These are phyloP conservation scores for Phlyctochytrium planicorne DNA, from an alignment of 192 early-diverging fungal species.

Conservation along the genomic window DNA sequence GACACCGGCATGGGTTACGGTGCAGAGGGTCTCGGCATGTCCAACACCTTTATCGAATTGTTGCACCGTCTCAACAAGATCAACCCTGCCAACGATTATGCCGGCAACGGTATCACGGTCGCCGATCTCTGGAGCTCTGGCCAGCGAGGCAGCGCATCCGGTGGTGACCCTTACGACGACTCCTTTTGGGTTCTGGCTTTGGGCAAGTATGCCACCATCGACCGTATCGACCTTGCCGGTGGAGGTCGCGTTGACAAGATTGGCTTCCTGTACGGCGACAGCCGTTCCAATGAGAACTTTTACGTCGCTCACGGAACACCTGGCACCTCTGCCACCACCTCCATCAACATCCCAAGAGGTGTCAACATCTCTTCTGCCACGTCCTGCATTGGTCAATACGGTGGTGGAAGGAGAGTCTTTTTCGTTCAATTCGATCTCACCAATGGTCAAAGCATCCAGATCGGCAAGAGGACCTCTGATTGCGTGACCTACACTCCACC, in stretches of 20 bases:
- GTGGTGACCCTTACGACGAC: constrained; percentile 17
- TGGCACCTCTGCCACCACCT: background rate
- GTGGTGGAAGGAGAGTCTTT: constrained; percentile 13
- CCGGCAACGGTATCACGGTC: constrained; percentile 13
- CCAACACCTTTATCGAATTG: constrained; percentile 17
- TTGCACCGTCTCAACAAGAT: constrained; percentile 6
- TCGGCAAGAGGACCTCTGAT: constrained; percentile 4
- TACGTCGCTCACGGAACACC: constrained; percentile 4
- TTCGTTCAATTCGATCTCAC: constrained; percentile 16
- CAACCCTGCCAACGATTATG: constrained; percentile 1
- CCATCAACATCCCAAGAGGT: constrained; percentile 7
- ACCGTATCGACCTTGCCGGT: constrained; percentile 12
- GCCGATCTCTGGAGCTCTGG: constrained; percentile 11
- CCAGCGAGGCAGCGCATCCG: constrained; percentile 13
- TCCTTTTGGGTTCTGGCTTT: constrained; percentile 17
- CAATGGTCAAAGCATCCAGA: background rate
- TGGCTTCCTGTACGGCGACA: constrained; percentile 13
- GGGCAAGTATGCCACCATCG: constrained; percentile 16
- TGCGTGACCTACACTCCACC: constrained; percentile 15
- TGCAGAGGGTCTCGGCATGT: constrained; percentile 21
- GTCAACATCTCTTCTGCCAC: background rate
- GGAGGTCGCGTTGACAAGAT: constrained; percentile 15
- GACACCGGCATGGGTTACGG: constrained; percentile 22
- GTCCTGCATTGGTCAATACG: constrained; percentile 11
- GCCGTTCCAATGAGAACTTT: constrained; percentile 3